These are phyloP conservation scores for Hymenoscyphus occultus DNA, from an alignment of 2,329 filamentous ascomycete species.

Conservation along the genomic window DNA sequence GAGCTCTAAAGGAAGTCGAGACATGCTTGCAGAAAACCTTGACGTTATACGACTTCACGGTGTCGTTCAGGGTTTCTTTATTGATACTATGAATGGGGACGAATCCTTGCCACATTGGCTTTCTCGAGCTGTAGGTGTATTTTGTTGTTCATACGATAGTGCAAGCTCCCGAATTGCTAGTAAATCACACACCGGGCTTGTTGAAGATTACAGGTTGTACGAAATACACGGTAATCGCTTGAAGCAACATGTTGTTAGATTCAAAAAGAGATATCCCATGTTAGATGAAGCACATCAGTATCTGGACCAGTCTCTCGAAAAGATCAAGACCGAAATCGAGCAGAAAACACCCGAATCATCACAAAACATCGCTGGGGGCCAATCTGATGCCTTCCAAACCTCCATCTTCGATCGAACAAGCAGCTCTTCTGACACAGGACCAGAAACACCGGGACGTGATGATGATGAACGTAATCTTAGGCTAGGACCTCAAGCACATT, in stretches of 20 bases:
- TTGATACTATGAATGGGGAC: slow-evolving; percentile 43
- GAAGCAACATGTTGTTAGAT: slow-evolving; percentile 42
- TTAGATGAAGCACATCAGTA: slow-evolving; percentile 35
- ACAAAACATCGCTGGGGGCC: slow-evolving; percentile 39
- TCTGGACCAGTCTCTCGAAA: slow-evolving; percentile 39
- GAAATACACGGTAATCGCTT: slow-evolving; percentile 50
- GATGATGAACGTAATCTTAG: slow-evolving; percentile 23
- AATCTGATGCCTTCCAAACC: slow-evolving; percentile 35
- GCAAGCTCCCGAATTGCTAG: slow-evolving; percentile 45
- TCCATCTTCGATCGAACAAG: slow-evolving; percentile 52
- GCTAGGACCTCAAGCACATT: slow-evolving; percentile 25
- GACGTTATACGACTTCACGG: slow-evolving; percentile 51
- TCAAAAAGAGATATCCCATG: slow-evolving; percentile 36
- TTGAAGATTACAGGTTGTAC: slow-evolving; percentile 53
- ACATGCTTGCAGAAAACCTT: slow-evolving; percentile 44
- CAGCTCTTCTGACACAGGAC: slow-evolving; percentile 47
- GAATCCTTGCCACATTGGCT: slow-evolving; percentile 48
- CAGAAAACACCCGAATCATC: slow-evolving; percentile 43
- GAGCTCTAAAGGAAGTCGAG: slow-evolving; percentile 40
- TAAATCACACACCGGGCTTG: slow-evolving; percentile 42
- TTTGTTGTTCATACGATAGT: slow-evolving; percentile 48
- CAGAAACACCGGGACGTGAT: slow-evolving; percentile 40
- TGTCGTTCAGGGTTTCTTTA: slow-evolving; percentile 53
- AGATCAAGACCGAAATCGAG: slow-evolving; percentile 44
- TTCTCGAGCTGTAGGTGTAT: slow-evolving; percentile 46